These are phyloP conservation scores for Raddia distichophylla DNA, from an alignment of 176 grass and related monocot species.

Conservation along the genomic window DNA sequence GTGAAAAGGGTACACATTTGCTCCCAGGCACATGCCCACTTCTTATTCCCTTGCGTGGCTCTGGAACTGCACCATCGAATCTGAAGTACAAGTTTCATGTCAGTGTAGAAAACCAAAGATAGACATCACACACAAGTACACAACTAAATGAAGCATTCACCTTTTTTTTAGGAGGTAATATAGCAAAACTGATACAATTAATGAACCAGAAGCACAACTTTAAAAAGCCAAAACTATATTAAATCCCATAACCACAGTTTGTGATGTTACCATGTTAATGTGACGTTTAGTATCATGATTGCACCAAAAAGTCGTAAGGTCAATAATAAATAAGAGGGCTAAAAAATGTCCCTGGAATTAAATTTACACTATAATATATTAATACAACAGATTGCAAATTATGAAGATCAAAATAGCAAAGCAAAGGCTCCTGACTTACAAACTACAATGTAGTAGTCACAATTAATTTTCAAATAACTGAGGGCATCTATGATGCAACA, in stretches of 20 bases:
- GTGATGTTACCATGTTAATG: background rate
- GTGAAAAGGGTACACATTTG: constrained; percentile 87
- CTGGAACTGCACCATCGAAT: constrained; percentile 86
- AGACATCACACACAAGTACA: background rate
- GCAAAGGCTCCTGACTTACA: background rate
- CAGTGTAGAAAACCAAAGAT: constrained; percentile 30
- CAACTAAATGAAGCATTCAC: constrained; percentile 2
- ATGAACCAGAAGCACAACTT: constrained; percentile 13
- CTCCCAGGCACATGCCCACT: constrained; percentile 89
- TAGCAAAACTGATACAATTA: background rate
- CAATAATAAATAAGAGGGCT: background rate
- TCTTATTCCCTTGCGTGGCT: constrained; percentile 92
- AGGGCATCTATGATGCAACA: background rate
- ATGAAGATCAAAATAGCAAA: background rate
- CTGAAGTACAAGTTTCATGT: constrained; percentile 56
- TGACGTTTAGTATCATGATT: background rate
- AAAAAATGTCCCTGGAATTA: background rate
- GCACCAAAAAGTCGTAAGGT: background rate
- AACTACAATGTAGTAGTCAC: background rate
- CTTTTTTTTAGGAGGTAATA: constrained; percentile 3
- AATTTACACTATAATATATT: background rate
- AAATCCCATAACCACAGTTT: background rate
- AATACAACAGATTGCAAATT: background rate
- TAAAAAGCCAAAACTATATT: background rate
- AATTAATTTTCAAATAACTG: background rate